These are phyloP conservation scores for Amaranthus palmeri DNA, from an alignment of 148 eudicot species.

Conservation along the genomic window DNA sequence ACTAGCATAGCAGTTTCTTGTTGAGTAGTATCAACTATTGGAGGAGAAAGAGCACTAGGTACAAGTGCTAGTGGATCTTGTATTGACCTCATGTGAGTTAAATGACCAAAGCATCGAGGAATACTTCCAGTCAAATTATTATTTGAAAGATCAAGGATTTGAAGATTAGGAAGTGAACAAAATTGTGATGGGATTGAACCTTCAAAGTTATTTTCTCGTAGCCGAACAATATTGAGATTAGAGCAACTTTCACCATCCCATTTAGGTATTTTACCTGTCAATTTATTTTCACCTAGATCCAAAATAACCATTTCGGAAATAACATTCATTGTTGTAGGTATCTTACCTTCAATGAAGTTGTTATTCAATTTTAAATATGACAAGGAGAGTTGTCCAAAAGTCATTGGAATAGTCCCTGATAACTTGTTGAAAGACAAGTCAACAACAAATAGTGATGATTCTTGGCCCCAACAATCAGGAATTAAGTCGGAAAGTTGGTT, in stretches of 20 bases:
- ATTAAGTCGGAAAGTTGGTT: constrained; percentile 30
- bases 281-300: constrained; percentile 39
- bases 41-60: background rate
- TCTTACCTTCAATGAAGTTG: constrained; percentile 32
- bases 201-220: constrained; percentile 26
- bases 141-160: constrained; percentile 32
- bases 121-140: constrained; percentile 37
- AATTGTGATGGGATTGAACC: constrained; percentile 39
- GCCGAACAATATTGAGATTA: constrained; percentile 29
- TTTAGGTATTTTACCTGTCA: constrained; percentile 28
- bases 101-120: constrained; percentile 32
- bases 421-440: constrained; percentile 33
- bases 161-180: constrained; percentile 27
- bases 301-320: constrained; percentile 16
- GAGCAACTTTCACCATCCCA: constrained; percentile 11
- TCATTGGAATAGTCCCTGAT: constrained; percentile 29
- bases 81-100: constrained; percentile 12
- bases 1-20: background rate
- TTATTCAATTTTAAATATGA: constrained; percentile 22
- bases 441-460: constrained; percentile 11
- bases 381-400: constrained; percentile 19
- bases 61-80: background rate
- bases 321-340: constrained; percentile 13
- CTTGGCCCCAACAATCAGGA: constrained; percentile 20
- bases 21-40: background rate